Conservation (phyloP, 345 rosid species). For the Pistacia vera region DNA sequence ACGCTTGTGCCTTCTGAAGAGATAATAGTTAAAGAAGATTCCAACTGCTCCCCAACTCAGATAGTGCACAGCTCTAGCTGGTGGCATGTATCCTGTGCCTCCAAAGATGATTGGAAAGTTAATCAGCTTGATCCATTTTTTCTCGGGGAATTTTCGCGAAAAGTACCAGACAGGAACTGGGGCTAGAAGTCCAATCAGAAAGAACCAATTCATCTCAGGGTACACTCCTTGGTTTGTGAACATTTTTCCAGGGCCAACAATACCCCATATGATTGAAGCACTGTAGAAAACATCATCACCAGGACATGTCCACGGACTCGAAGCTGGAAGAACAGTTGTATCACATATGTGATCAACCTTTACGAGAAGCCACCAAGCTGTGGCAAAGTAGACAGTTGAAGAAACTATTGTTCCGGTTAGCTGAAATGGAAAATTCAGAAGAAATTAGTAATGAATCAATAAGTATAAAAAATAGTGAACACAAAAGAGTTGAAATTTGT, state of each 20-base stretch:
- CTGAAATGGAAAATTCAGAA: conserved; percentile 14
- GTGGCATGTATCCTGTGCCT: conserved; percentile 39
- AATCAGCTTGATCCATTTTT: conserved; percentile 44
- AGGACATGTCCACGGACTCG: conserved; percentile 68
- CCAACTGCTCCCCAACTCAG: conserved; percentile 39
- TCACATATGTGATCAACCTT: conserved; percentile 42
- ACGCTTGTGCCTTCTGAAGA: conserved; percentile 36
- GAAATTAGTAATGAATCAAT: neutral
- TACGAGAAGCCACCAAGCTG: conserved; percentile 56
- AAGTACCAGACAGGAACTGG: conserved; percentile 47
- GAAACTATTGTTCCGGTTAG: conserved; percentile 46
- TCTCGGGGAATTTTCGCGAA: conserved; percentile 33
- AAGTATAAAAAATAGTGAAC: neutral
- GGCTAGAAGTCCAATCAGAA: conserved; percentile 49
- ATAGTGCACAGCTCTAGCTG: conserved; percentile 39
- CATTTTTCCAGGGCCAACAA: conserved; percentile 52
- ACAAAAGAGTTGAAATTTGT: neutral
- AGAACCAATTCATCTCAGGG: conserved; percentile 53
- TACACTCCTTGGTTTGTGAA: conserved; percentile 39
- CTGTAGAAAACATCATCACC: conserved; percentile 52
- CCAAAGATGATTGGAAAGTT: conserved; percentile 43
- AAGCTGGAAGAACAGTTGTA: conserved; percentile 26
- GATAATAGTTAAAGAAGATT: conserved; percentile 35
- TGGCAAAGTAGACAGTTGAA: conserved; percentile 47
- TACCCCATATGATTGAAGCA: conserved; percentile 67